These are phyloP conservation scores for Fusarium albosuccineum DNA, from an alignment of 2,329 filamentous ascomycete genomes.

Conservation along the genomic window DNA sequence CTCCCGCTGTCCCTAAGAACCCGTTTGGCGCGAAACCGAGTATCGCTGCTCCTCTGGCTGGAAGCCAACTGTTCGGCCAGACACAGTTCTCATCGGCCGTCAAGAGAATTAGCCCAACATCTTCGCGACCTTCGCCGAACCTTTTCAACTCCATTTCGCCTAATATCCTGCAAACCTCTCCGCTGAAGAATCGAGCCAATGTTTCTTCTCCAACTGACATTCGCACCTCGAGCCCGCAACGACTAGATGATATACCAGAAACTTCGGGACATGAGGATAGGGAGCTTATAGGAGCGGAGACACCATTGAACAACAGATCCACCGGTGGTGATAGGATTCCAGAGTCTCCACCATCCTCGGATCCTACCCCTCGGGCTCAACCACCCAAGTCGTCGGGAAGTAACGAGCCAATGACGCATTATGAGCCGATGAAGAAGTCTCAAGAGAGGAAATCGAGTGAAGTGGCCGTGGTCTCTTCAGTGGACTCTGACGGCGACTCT, in stretches of 20 bases:
- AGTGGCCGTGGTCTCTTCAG: conserved; percentile 39
- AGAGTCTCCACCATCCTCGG: conserved; percentile 52
- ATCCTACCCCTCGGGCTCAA: conserved; percentile 37
- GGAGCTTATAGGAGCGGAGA: conserved; percentile 41
- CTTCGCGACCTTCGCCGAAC: conserved; percentile 68
- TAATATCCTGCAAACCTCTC: conserved; percentile 60
- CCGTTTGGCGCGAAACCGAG: conserved; percentile 58
- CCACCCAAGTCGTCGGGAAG: conserved; percentile 38
- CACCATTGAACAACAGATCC: conserved; percentile 42
- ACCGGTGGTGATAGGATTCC: conserved; percentile 51
- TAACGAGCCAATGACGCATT: conserved; percentile 55
- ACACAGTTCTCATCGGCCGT: conserved; percentile 67
- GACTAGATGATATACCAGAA: conserved; percentile 49
- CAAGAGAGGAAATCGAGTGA: conserved; percentile 56
- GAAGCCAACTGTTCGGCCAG: conserved; percentile 67
- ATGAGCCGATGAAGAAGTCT: conserved; percentile 61
- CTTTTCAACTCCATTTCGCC: conserved; percentile 63
- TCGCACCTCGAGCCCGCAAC: conserved; percentile 58
- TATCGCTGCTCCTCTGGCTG: conserved; percentile 52
- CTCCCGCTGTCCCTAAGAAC: conserved; percentile 63
- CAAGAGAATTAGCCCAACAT: conserved; percentile 67
- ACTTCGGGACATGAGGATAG: conserved; percentile 41
- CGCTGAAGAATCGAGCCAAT: conserved; percentile 63
- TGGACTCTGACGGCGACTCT: conserved; percentile 52
- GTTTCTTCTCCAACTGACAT: conserved; percentile 60